Base-by-base conservation (phyloP, 78 protist species). In the Dictyostelium purpureum region DNA sequence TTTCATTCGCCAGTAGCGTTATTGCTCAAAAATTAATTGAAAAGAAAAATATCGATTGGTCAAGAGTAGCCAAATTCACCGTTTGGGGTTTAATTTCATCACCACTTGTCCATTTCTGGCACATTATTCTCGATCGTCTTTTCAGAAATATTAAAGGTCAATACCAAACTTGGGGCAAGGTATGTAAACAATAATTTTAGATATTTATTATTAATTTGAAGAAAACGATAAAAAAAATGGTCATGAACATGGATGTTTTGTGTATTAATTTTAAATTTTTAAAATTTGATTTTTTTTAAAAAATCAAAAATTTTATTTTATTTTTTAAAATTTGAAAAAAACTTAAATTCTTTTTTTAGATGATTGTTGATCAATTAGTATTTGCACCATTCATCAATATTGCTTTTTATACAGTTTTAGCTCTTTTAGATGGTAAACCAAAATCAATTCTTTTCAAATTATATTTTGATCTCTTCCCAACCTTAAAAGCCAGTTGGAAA, bases 371-470 rank as follows among this genome's bases (percentile, higher is more conserved):
- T 73, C 92, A 85, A 73, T 73, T 85, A 61, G 56, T 85, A 40
- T 85, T 85, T 51, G 80, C 92, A 52, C 92, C 92, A 85, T 85
- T 85, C 31, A 73, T 85, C 76, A 85, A 85, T 73, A 85, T 85
- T 61, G 56, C 54, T 24, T 85, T 85, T 63, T 85, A 85, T 74
- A 40, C 82, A 56, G 77, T 59, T 38, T 85, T 85, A 51, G 54
- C 92, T 21, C 14, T 85, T 24, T 66, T 69, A 45, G 92, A 85
- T 45, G 56, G 82, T 24, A 85, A 85, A 74, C 92, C 92, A 85
- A 52, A 74, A 40, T 73, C 92, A 19, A 85, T 85, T 24, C 75
- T 85, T 18, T 71, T 85, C 47, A 85, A 85, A 52, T 79, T 85
- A 31, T 85, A 85, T 51, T 59, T 85, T 61, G 82, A 85, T 73